phyloP scores from a whole-genome alignment of 169 alveolate genomes.

The Plasmodium coatneyi region DNA sequence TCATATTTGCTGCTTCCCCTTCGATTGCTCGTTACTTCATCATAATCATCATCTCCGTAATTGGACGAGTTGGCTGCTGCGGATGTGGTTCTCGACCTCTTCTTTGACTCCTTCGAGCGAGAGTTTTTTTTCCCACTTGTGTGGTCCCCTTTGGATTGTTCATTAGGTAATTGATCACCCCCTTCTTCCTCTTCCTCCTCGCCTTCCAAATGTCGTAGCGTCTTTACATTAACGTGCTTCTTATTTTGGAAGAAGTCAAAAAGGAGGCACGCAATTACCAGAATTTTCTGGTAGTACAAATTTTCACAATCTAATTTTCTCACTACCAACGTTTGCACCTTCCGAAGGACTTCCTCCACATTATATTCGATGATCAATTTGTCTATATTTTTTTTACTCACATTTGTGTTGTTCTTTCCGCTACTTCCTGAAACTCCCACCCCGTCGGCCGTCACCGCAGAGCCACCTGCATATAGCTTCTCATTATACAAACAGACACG shows the following conservation, averaged over 20 bases:
- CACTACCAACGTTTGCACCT: conserved; percentile 14
- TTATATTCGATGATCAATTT: conserved; percentile 40
- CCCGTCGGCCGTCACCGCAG: background rate
- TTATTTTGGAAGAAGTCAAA: conserved; percentile 67
- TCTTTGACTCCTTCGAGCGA: background rate
- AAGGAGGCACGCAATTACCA: conserved; percentile 21
- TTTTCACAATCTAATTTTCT: conserved; percentile 64
- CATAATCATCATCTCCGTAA: conserved; percentile 20
- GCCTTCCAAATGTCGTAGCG: conserved; percentile 31
- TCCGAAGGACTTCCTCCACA: conserved; percentile 34
- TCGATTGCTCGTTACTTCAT: background rate
- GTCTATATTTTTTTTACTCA: conserved; percentile 12
- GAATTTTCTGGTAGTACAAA: conserved; percentile 69
- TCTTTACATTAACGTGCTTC: conserved; percentile 31
- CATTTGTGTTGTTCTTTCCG: background rate
- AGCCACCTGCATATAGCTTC: background rate
- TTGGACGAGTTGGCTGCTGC: background rate
- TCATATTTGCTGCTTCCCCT: background rate
- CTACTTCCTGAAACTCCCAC: background rate
- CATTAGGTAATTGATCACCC: background rate
- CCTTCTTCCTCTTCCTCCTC: conserved; percentile 31
- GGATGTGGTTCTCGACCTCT: conserved; percentile 1
- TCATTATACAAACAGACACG: conserved; percentile 42
- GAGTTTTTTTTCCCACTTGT: background rate
- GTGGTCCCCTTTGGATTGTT: conserved; percentile 15